Evolutionary conservation across 805 yeast genomes (phyloP), one percentile per base, ranked within the genome.

Genomic region (Pichia cephalocereana): DNA sequence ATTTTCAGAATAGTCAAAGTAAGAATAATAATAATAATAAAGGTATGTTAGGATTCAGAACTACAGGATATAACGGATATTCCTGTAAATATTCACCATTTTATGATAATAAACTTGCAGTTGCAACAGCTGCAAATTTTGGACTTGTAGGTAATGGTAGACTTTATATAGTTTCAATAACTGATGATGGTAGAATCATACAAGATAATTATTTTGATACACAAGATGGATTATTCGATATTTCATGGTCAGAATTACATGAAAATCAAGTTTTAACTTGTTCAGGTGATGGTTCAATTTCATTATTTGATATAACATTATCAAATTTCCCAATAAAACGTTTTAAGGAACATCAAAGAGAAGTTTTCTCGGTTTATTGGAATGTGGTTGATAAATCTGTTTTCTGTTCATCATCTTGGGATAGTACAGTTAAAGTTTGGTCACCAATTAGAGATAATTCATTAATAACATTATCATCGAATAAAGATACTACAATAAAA

Each of bases 101-200:
- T 59, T 86, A 80, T 57, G 98, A 91, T 65, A 86, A 85, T 67
- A 85, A 86, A 58, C 60, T 91, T 23, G 96, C 96, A 0, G 91
- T 88, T 32, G 95, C 96, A 0, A 74, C 95, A 0, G 83, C 96
- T 1, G 88, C 97, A 28, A 93, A 91, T 68, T 91, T 81, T 64
- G 98, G 98, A 2, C 70, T 91, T 6, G 96, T 89, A 4, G 99
- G 99, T 3, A 91, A 91, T 64, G 99, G 99, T 7, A 75, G 86
- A 55, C 69, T 91, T 30, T 82, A 70, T 55, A 71, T 91, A 1
- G 68, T 91, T 26, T 80, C 79, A 44, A 85, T 91, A 43, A 77
- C 74, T 46, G 77, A 79, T 23, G 68, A 71, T 52, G 98, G 98
- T 0, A 57, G 55, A n/a, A 72, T 87, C 17, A 57, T 59, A 6